Evolutionary conservation across 2,329 filamentous ascomycete species (phyloP).

Genomic region (Chaetoscypha palmicola): DNA sequence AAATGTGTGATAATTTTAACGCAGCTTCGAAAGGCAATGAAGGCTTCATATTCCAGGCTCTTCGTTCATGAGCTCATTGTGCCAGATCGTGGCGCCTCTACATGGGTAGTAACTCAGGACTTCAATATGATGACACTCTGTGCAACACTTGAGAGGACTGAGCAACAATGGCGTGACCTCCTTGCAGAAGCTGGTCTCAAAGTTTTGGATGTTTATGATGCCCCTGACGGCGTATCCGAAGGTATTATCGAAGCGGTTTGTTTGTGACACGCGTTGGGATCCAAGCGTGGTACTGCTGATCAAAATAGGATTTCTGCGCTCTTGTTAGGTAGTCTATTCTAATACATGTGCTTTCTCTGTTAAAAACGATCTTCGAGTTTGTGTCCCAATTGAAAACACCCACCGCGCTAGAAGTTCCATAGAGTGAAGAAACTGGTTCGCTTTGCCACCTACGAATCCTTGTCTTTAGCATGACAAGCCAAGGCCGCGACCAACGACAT

Average conservation of each 20-base stretch:
- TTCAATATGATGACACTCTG: slow-evolving; percentile 6
- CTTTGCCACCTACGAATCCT: too few species aligned
- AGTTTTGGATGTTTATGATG: neutral
- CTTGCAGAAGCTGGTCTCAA: neutral
- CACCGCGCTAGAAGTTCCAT: too few species aligned
- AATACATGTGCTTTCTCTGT: too few species aligned
- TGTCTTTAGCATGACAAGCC: too few species aligned
- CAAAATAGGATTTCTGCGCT: too few species aligned
- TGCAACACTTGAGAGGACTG: neutral
- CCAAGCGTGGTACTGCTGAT: too few species aligned
- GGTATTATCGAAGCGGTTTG: neutral
- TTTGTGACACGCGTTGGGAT: too few species aligned
- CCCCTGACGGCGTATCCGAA: neutral
- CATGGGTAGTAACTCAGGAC: neutral
- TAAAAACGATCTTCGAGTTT: too few species aligned
- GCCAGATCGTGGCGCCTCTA: neutral
- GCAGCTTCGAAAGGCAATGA: slow-evolving; percentile 18
- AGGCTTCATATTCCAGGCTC: slow-evolving; percentile 14
- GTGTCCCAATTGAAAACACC: too few species aligned
- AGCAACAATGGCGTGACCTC: neutral
- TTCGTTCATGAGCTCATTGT: slow-evolving; percentile 6
- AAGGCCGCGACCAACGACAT: too few species aligned
- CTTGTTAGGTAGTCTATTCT: too few species aligned
- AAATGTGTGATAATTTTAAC: slow-evolving; percentile 22
- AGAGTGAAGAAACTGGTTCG: too few species aligned